phyloP scores from a whole-genome alignment of 768 basidiomycete genomes.

The Xerocomus spinulosus region DNA sequence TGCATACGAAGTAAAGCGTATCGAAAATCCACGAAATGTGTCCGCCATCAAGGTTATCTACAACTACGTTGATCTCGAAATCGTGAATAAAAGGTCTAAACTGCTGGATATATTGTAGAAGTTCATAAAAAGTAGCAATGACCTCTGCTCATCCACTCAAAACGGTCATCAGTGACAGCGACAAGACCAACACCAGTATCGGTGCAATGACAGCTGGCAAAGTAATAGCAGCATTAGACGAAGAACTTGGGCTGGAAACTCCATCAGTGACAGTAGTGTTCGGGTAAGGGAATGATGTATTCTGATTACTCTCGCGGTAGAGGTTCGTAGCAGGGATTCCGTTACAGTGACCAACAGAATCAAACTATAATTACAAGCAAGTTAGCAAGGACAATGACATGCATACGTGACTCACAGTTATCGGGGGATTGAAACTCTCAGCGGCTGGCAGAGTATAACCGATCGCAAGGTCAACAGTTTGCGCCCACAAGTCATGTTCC shows the following conservation, averaged over 20 bases:
- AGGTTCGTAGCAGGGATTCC: constrained; percentile 59
- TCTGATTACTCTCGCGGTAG: constrained; percentile 80
- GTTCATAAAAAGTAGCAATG: too few relatives aligned
- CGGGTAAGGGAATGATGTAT: constrained; percentile 57
- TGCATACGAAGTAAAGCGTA: constrained; percentile 10
- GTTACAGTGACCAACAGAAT: constrained; percentile 77
- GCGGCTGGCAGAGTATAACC: constrained; percentile 84
- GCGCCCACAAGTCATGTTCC: constrained; percentile 79
- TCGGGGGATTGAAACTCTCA: constrained; percentile 55
- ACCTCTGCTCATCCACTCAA: too few relatives aligned
- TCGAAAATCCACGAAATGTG: constrained; percentile 7
- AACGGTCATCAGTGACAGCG: constrained; percentile 10
- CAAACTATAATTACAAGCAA: constrained; percentile 38
- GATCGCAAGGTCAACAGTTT: constrained; percentile 86
- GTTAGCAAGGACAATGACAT: background rate
- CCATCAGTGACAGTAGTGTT: constrained; percentile 20
- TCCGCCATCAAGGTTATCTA: constrained; percentile 20
- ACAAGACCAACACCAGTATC: constrained; percentile 10
- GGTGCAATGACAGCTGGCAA: constrained; percentile 8
- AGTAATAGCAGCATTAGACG: constrained; percentile 15
- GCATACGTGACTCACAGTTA: constrained; percentile 48
- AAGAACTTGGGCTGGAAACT: constrained; percentile 3
- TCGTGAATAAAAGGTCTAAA: constrained; percentile 18
- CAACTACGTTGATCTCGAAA: constrained; percentile 15
- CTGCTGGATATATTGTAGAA: background rate